A percentile compares a stretch with the other conserved stretches of the same genome.
These are phyloP conservation scores for Fusarium sp. DNA, from an alignment of 2,329 filamentous ascomycete genomes.

Conservation along the genomic window DNA sequence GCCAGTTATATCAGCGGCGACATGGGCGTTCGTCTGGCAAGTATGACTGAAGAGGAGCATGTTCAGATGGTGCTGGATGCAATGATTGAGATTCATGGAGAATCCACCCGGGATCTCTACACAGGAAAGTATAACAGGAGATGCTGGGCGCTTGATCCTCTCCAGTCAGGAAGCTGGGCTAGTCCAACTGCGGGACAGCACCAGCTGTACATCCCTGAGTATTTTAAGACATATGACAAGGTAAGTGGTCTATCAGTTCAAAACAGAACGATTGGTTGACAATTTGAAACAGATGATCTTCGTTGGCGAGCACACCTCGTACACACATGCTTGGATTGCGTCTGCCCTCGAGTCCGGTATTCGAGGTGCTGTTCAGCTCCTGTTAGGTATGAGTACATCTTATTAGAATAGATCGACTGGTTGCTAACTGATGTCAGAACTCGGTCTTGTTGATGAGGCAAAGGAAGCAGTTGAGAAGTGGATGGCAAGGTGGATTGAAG, in stretches of 20 bases:
- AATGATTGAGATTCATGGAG: constrained; percentile 11
- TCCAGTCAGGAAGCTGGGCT: constrained; percentile 21
- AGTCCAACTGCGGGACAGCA: constrained; percentile 22
- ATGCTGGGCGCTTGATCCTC: constrained; percentile 22
- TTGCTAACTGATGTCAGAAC: not conserved
- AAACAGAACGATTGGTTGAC: accelerated
- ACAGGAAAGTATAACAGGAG: constrained; percentile 24
- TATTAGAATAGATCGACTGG: accelerated
- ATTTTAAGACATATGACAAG: constrained; percentile 25
- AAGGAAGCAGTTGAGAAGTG: constrained; percentile 17
- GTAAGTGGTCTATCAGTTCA: accelerated
- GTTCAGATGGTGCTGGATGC: constrained; percentile 17
- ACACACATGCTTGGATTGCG: constrained; percentile 20
- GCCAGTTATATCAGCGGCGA: constrained; percentile 21
- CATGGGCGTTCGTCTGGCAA: constrained; percentile 14
- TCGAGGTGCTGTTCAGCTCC: constrained; percentile 6
- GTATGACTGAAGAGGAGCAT: constrained; percentile 8
- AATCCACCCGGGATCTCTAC: not conserved
- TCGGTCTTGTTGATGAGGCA: constrained; percentile 18
- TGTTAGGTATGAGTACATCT: accelerated
- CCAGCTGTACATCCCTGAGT: constrained; percentile 16
- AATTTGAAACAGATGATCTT: constrained; percentile 4
- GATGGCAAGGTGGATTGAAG: constrained; percentile 33
- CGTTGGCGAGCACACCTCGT: constrained; percentile 22
- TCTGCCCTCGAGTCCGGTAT: constrained; percentile 22